Conservation (phyloP, 2,329 filamentous ascomycete genomes). For the Nectriaceae sp. region DNA sequence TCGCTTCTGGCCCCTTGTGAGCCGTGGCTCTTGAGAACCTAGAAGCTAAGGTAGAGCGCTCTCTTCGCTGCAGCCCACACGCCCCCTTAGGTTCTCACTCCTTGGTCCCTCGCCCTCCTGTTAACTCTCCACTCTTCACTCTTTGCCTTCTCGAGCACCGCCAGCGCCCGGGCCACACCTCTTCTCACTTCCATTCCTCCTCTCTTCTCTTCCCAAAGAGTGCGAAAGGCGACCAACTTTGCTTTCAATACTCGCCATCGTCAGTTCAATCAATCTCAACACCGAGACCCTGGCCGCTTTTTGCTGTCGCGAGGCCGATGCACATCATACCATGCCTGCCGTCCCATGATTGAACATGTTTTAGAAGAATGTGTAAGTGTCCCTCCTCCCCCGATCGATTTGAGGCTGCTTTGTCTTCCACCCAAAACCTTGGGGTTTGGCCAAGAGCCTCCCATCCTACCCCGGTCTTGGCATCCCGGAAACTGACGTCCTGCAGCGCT, state of each 20-base stretch:
- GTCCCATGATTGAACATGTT: conserved; percentile 40
- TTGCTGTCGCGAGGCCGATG: conserved; percentile 31
- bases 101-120: conserved; percentile 16
- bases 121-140: conserved; percentile 11
- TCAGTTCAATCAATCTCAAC: conserved; percentile 2
- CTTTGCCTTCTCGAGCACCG: not conserved
- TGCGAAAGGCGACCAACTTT: not conserved
- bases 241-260: conserved; percentile 18
- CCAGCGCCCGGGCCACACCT: not conserved
- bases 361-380: conserved; percentile 46
- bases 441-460: conserved; percentile 30
- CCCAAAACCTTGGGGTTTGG: conserved; percentile 14
- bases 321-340: conserved; percentile 36
- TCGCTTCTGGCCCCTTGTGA: not conserved
- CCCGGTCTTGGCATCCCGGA: conserved; percentile 36
- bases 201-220: not conserved
- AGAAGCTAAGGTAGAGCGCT: not conserved
- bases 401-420: conserved; percentile 7
- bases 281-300: conserved; percentile 19
- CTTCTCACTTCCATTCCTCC: not conserved
- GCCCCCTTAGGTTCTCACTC: no score
- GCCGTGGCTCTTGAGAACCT: not conserved
- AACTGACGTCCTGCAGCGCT: conserved; percentile 46
- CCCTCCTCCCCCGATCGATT: conserved; percentile 6
- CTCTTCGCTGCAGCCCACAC: not conserved